Evolutionary conservation across 345 rosid species (phyloP).

Genomic region (Isatis tinctoria): DNA sequence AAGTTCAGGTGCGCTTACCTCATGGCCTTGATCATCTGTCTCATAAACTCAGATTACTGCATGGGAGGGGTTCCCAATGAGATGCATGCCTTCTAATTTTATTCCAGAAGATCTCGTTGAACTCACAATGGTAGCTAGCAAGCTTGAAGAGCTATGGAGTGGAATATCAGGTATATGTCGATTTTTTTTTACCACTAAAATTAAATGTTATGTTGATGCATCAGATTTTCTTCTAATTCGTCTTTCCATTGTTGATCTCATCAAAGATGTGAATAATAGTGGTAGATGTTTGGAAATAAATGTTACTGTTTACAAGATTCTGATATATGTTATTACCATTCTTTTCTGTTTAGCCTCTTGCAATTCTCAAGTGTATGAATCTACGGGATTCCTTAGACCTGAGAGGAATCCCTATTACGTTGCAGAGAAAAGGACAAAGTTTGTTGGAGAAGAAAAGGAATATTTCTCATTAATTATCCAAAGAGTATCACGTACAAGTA

Average conservation of each 20-base stretch:
- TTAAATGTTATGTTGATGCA: too few relatives aligned
- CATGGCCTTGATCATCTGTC: neutral
- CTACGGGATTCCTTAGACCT: conserved; percentile 1
- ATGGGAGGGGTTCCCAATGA: neutral
- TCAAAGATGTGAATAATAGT: too few relatives aligned
- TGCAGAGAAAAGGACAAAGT: too few relatives aligned
- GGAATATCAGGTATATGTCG: neutral
- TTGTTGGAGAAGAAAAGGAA: too few relatives aligned
- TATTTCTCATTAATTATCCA: too few relatives aligned
- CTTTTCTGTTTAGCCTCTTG: neutral
- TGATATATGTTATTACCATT: neutral
- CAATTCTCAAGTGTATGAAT: neutral
- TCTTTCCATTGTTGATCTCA: too few relatives aligned
- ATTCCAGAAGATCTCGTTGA: neutral
- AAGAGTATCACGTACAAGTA: too few relatives aligned
- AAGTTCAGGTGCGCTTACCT: neutral
- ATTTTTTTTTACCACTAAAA: neutral
- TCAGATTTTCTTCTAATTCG: too few relatives aligned
- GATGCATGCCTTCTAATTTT: neutral
- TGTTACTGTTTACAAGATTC: neutral
- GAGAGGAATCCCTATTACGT: conserved; percentile 8
- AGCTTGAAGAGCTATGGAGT: neutral
- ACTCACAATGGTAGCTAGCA: neutral
- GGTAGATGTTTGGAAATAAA: neutral
- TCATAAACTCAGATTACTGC: neutral